Conservation (phyloP, 345 rosid species). For the Brassica rapa region DNA sequence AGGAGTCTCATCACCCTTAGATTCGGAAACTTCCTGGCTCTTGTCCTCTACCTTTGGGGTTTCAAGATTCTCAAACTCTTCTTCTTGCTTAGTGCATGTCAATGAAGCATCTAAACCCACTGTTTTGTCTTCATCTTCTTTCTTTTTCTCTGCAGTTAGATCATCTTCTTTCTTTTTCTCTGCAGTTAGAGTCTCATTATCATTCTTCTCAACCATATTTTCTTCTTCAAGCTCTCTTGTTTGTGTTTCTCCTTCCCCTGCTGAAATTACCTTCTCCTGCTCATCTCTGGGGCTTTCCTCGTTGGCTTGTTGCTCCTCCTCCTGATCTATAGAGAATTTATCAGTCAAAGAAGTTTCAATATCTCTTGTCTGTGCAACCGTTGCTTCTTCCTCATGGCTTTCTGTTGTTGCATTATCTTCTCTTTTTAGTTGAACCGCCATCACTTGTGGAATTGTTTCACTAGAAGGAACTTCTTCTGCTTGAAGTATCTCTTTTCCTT, state of each 20-base stretch:
- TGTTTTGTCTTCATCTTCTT: constrained; percentile 9
- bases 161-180: constrained; percentile 16
- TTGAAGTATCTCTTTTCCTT: neutral
- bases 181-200: constrained; percentile 3
- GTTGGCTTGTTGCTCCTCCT: neutral
- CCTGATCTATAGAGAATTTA: neutral
- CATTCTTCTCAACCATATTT: neutral
- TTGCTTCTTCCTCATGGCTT: neutral
- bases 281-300: neutral
- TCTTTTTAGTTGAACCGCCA: neutral
- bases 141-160: constrained; percentile 1
- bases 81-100: constrained; percentile 8
- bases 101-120: constrained; percentile 4
- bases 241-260: constrained; percentile 17
- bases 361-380: constrained; percentile 6
- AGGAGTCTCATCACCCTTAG: constrained; percentile 15
- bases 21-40: constrained; percentile 14
- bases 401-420: neutral
- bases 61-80: constrained; percentile 14
- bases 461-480: neutral
- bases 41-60: constrained; percentile 23
- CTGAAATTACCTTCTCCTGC: neutral
- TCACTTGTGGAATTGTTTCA: constrained; percentile 1
- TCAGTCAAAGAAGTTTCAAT: constrained; percentile 8
- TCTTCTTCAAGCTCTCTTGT: constrained; percentile 17